Conservation (phyloP, 495 filamentous ascomycete species). For the Penicillium verhagenii region DNA sequence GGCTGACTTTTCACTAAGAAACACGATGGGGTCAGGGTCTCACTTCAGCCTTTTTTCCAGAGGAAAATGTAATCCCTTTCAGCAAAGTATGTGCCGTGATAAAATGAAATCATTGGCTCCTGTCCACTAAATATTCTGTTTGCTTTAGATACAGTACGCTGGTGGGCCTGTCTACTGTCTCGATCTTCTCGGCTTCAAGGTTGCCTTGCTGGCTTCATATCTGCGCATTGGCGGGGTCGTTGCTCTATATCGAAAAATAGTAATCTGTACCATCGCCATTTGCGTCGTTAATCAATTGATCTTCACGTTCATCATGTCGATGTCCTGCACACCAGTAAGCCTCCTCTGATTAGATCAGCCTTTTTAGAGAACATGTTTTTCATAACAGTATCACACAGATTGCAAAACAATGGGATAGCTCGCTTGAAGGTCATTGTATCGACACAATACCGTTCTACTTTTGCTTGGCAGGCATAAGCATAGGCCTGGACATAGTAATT, state of each 20-base stretch:
- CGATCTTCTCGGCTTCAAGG: conserved; percentile 51
- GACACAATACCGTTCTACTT: conserved; percentile 43
- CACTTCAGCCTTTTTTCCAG: conserved; percentile 18
- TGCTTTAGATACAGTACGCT: conserved; percentile 20
- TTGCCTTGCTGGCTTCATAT: conserved; percentile 49
- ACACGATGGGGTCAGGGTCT: conserved; percentile 32
- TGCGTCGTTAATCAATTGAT: conserved; percentile 37
- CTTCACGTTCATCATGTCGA: conserved; percentile 23
- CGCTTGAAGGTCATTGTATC: conserved; percentile 41
- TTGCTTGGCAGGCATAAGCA: conserved; percentile 22
- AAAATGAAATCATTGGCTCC: not conserved
- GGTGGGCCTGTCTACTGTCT: conserved; percentile 32
- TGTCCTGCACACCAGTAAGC: conserved; percentile 42
- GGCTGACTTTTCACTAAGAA: conserved; percentile 13
- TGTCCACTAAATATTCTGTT: not conserved
- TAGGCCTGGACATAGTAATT: conserved; percentile 50
- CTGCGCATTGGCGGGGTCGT: conserved; percentile 46
- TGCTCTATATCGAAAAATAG: conserved; percentile 31
- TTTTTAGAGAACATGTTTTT: not conserved
- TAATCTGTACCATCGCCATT: conserved; percentile 26
- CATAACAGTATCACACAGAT: conserved; percentile 19
- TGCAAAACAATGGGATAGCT: conserved; percentile 45
- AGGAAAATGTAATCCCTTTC: conserved; percentile 25
- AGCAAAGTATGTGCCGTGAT: conserved; percentile 20
- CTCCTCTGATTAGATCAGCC: not conserved